These are phyloP conservation scores for Penicillium riverlandense DNA, from an alignment of 495 filamentous ascomycete genomes.

Conservation along the genomic window DNA sequence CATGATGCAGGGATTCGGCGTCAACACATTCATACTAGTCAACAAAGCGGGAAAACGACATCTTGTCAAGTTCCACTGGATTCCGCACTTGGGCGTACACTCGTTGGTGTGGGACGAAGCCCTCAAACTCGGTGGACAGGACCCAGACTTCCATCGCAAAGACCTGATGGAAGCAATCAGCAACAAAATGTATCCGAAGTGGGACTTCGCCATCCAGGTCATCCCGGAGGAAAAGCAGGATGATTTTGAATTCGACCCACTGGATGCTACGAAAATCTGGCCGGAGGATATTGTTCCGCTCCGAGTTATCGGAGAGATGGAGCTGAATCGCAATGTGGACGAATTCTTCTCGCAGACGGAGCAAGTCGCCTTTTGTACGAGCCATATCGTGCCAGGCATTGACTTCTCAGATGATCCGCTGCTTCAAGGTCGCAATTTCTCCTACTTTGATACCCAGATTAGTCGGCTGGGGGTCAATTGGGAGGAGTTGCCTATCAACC, in stretches of 20 bases:
- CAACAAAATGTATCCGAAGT: constrained; percentile 57
- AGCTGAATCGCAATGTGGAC: constrained; percentile 76
- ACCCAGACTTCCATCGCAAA: constrained; percentile 84
- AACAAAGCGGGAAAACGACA: constrained; percentile 64
- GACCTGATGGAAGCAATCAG: constrained; percentile 79
- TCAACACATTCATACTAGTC: constrained; percentile 71
- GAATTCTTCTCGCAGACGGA: constrained; percentile 86
- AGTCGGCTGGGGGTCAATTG: constrained; percentile 77
- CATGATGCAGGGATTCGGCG: constrained; percentile 91
- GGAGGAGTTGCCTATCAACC: constrained; percentile 81
- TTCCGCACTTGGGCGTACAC: constrained; percentile 72
- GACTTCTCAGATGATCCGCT: constrained; percentile 82
- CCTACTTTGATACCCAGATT: constrained; percentile 82
- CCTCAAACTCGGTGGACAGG: constrained; percentile 70
- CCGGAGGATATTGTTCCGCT: constrained; percentile 78
- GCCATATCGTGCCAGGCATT: constrained; percentile 79
- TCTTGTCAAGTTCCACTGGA: constrained; percentile 82
- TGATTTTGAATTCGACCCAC: constrained; percentile 84
- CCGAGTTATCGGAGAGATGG: constrained; percentile 71
- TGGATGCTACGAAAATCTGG: constrained; percentile 89
- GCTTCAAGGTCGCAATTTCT: constrained; percentile 79
- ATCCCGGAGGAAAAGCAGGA: constrained; percentile 65
- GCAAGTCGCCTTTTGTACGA: constrained; percentile 78
- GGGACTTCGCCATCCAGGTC: constrained; percentile 76
- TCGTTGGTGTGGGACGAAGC: constrained; percentile 87